These are phyloP conservation scores for Dinochytrium kinnereticum DNA, from an alignment of 371 early-diverging fungal genomes.

Conservation along the genomic window DNA sequence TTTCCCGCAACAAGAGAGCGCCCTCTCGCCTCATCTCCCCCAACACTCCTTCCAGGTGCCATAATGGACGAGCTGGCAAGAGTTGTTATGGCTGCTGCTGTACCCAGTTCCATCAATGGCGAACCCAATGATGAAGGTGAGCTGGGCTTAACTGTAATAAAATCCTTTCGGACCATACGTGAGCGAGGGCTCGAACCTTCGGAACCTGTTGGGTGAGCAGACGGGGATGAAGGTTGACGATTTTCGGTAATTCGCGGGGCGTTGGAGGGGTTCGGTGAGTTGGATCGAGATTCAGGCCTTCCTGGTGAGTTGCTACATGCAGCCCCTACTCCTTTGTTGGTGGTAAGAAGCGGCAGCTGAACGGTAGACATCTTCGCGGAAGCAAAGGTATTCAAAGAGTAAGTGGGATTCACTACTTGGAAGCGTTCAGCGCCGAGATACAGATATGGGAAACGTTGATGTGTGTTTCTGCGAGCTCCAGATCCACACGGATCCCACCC, in stretches of 20 bases:
- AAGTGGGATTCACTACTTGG: too few relatives aligned
- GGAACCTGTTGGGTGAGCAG: background rate
- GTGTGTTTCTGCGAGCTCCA: too few relatives aligned
- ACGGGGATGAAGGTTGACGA: background rate
- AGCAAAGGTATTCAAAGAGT: too few relatives aligned
- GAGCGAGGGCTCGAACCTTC: background rate
- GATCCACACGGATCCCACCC: too few relatives aligned
- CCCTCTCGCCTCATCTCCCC: background rate
- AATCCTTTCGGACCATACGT: background rate
- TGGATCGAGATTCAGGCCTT: background rate
- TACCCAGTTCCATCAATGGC: background rate
- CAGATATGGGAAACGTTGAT: too few relatives aligned
- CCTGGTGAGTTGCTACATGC: background rate
- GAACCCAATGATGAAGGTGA: background rate
- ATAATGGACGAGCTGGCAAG: too few relatives aligned
- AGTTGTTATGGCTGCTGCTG: background rate
- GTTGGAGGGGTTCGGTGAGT: background rate
- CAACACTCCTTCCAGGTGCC: background rate
- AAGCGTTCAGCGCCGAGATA: too few relatives aligned
- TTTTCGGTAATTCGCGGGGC: background rate
- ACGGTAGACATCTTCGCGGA: background rate
- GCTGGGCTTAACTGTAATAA: background rate
- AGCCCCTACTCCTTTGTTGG: background rate
- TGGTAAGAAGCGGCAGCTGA: background rate
- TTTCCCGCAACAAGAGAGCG: background rate